These are phyloP conservation scores for Cordyceps javanica DNA, from an alignment of 2,329 filamentous ascomycete genomes.

Conservation along the genomic window DNA sequence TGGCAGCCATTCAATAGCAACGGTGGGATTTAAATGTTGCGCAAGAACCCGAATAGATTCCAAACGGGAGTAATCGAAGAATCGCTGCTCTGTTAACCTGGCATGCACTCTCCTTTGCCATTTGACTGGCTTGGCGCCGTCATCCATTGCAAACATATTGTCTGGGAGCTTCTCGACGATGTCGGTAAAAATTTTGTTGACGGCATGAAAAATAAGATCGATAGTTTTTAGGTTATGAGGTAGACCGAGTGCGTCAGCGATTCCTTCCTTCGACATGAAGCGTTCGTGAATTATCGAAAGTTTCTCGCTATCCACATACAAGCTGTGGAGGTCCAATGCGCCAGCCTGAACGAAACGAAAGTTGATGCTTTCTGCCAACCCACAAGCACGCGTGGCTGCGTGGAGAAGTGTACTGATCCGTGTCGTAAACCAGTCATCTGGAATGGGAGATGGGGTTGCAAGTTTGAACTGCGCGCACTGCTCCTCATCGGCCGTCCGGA, in stretches of 20 bases:
- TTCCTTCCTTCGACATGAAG: background rate
- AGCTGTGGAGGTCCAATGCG: background rate
- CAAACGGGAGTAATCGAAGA: background rate
- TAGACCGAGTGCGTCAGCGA: background rate
- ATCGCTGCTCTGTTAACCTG: background rate
- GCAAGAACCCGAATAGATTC: background rate
- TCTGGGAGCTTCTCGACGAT: background rate
- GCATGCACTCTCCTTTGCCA: background rate
- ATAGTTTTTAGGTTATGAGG: background rate
- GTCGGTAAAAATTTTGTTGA: background rate
- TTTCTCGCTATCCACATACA: background rate
- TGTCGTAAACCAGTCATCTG: background rate
- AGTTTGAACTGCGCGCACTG: background rate
- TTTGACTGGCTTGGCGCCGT: background rate
- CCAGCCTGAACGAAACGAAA: background rate
- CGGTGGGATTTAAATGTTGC: background rate
- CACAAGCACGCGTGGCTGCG: background rate
- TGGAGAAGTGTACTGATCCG: background rate
- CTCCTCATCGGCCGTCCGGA: background rate
- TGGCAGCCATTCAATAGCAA: background rate
- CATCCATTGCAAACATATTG: background rate
- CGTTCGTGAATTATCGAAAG: constrained; percentile 3
- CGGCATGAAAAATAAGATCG: background rate
- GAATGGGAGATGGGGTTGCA: background rate
- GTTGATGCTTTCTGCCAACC: background rate